Conservation (phyloP, 768 basidiomycete genomes). For the Scleroderma bovista region DNA sequence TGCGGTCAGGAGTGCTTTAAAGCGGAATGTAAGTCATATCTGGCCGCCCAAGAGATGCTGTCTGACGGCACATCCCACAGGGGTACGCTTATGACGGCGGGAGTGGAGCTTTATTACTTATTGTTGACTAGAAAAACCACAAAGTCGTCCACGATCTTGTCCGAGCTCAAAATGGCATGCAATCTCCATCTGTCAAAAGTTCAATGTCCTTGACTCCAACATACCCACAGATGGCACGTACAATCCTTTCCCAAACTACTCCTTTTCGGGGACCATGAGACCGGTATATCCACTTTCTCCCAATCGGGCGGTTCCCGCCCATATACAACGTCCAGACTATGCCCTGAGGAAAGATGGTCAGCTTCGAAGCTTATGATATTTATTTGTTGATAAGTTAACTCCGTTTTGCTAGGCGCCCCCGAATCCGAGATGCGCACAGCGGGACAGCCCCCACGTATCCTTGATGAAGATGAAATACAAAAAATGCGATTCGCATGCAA, state of each 20-base stretch:
- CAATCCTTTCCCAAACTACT: conserved; percentile 72
- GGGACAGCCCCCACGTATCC: conserved; percentile 60
- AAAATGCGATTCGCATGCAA: conserved; percentile 85
- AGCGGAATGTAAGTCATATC: conserved; percentile 66
- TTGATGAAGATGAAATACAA: conserved; percentile 71
- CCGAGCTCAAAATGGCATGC: conserved; percentile 21
- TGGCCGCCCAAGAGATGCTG: background rate
- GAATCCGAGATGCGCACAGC: conserved; percentile 49
- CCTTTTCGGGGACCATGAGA: conserved; percentile 74
- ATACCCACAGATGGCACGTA: conserved; percentile 59
- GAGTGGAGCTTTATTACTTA: background rate
- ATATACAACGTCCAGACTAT: conserved; percentile 89
- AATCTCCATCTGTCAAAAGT: background rate
- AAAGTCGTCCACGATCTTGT: conserved; percentile 70
- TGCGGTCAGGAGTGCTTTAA: conserved; percentile 98
- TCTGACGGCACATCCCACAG: conserved; percentile 7
- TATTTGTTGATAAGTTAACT: no score
- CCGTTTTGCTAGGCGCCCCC: conserved; percentile 45
- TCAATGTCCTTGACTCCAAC: background rate
- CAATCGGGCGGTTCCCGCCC: conserved; percentile 68
- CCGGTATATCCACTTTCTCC: conserved; percentile 87
- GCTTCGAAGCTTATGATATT: conserved; percentile 11
- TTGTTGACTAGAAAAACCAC: conserved; percentile 63
- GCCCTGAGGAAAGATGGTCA: conserved; percentile 55
- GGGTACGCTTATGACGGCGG: conserved; percentile 14